Evolutionary conservation across 2,329 filamentous ascomycete genomes (phyloP), one percentile per base, ranked within the genome.

Genomic region (Amylocarpus encephaloides): DNA sequence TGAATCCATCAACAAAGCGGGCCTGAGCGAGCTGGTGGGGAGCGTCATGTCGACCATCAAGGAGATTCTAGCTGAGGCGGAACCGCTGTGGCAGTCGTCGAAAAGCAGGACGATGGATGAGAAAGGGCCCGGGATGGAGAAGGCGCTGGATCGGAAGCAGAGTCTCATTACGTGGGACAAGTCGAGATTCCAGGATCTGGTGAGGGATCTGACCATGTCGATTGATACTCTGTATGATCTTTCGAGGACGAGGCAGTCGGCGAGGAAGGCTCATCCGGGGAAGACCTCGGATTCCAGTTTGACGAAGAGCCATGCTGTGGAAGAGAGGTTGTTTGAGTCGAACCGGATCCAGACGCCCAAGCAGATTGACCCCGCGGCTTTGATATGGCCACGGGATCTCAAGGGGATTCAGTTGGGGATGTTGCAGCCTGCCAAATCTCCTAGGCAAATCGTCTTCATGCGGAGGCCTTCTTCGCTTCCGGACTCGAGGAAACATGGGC

Each of bases 11-110:
- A 86, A 85, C 60, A 83, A 85, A 64, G 83, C 84, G 46, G 87
- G 86, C 18, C 70, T 91, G 49, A 86, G 83, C 52, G 86, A 90
- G 65, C 79, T 88, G 1, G 86, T 91, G 46, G 81, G 82, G 51
- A 88, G 85, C 65, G 86, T 91, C 61, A 82, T 92, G 76, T 80
- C 79, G 13, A 90, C 85, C 44, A 89, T 91, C 64, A 88, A 88
- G 63, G 86, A 89, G 59, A 87, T 88, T 45, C 71, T 89, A 40
- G 83, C 85, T 50, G 86, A 91, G 66, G 83, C 84, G 1, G 86
- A 91, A 63, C 78, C 80, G 5, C 75, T 91, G 51, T 86, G 85
- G 77, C 72, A 77, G 51, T 80, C 76, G 61, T 81, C 78, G 10
- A 79, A 77, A 60, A 70, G 74, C 15, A 58, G 68, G 16, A 43